Base-by-base conservation (phyloP, 225 moss, liverwort and hornwort species). In the Polytrichum commune region DNA sequence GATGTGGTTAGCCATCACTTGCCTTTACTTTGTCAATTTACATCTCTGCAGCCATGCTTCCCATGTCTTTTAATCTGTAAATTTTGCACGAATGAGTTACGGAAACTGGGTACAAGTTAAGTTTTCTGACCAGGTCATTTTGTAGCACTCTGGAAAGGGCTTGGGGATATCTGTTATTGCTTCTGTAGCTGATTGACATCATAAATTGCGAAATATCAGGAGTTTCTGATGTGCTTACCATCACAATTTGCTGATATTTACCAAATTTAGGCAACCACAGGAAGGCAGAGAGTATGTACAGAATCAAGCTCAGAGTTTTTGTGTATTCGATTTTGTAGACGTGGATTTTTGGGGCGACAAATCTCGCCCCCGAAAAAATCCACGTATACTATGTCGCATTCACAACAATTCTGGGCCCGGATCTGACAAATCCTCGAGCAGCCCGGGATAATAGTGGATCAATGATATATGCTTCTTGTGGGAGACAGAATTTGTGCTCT, bases 1-100 rank as follows among this genome's bases (percentile, higher is more conserved):
- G 77, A 82, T 66, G 71, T 69, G 73, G 88, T 78, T 18, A 67
- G 75, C 64, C 1, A 13, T 38, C 27, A 8, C 60, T 8, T 71
- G 0, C 24, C 7, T 26, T 7, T 54, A 24, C 10, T 62, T 19
- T 24, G 25, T 33, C 25, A 8, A 24, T 68, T 28, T 18, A 46
- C 46, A 46, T n/a, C 10, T 4, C 22, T 8, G 18, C 54, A 28
- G 5, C 27, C 27, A 27, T 29, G 27, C 24, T 63, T 24, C 24
- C 24, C 0, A 27, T 63, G 26, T 5, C 5, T 25, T 26, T 18
- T 66, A 29, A 10, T 22, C 7, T 66, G 16, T 7, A 1, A 27
- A 46, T 63, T 6, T 22, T 18, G 29, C 19, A 58, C 26, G 26
- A 26, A 26, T 26, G 26, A 26, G 25, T 23, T 8, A 0, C 19